A percentile compares a stretch with the other conserved stretches of the same genome.
Conservation (phyloP, 768 basidiomycete species). For the Podaxis mareebaensis region DNA sequence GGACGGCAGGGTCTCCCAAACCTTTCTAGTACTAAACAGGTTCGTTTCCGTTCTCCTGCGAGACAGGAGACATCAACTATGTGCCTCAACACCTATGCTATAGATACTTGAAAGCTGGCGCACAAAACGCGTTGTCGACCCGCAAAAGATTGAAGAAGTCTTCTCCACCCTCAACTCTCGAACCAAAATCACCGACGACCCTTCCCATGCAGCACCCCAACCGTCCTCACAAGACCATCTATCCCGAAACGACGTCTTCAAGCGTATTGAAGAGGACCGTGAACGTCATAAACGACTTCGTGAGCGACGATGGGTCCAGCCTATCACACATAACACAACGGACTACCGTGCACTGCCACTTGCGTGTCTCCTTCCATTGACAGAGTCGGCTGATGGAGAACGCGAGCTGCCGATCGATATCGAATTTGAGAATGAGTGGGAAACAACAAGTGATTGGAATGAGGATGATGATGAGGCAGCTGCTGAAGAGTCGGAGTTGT, state of each 20-base stretch:
- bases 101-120: constrained; percentile 94
- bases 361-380: constrained; percentile 61
- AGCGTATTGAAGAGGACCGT: constrained; percentile 89
- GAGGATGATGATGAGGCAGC: constrained; percentile 83
- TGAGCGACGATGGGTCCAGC: constrained; percentile 91
- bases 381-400: constrained; percentile 50
- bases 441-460: constrained; percentile 88
- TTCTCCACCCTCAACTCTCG: constrained; percentile 57
- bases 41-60: constrained; percentile 28
- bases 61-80: not conserved
- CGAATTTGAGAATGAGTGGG: constrained; percentile 90
- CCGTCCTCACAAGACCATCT: constrained; percentile 34
- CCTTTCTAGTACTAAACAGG: constrained; percentile 85
- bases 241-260: constrained; percentile 70
- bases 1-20: constrained; percentile 89
- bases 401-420: constrained; percentile 71
- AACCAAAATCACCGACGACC: constrained; percentile 13
- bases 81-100: not conserved
- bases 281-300: constrained; percentile 91
- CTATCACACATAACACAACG: constrained; percentile 54
- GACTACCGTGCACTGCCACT: constrained; percentile 45
- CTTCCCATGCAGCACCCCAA: constrained; percentile 17
- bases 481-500: constrained; percentile 67
- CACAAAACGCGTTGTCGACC: constrained; percentile 80
- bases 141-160: constrained; percentile 73